phyloP scores from a whole-genome alignment of 805 yeast species.

The Yarrowia porcina region DNA sequence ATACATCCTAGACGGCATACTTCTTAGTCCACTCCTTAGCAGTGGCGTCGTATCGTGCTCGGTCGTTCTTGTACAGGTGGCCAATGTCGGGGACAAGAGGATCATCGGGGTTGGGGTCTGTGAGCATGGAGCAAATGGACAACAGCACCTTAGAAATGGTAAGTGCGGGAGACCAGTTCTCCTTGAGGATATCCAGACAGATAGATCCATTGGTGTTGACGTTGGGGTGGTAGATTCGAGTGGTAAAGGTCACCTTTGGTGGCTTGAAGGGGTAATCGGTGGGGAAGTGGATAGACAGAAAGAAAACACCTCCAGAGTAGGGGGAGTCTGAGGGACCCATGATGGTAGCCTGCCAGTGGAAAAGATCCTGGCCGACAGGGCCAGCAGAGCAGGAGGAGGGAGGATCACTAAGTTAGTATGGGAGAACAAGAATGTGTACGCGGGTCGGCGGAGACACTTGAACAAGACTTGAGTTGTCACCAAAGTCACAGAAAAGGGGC shows the following conservation, averaged over 20 bases:
- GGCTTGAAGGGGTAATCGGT: conserved; percentile 99
- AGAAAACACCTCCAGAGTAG: conserved; percentile 88
- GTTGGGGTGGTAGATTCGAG: conserved; percentile 96
- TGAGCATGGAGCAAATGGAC: conserved; percentile 90
- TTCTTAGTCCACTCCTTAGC: conserved; percentile 99
- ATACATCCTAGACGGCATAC: conserved; percentile 69
- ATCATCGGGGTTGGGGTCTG: conserved; percentile 98
- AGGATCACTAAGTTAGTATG: conserved; percentile 72
- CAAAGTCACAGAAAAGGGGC: no score
- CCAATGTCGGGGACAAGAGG: conserved; percentile 99
- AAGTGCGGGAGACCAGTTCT: conserved; percentile 98
- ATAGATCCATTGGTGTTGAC: conserved; percentile 94
- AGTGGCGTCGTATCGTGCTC: conserved; percentile 90
- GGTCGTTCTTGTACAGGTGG: conserved; percentile 89
- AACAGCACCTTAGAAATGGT: conserved; percentile 93
- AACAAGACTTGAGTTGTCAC: no score
- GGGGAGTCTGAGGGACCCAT: conserved; percentile 98
- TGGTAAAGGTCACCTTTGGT: conserved; percentile 87
- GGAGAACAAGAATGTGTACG: no score
- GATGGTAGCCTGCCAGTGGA: conserved; percentile 99
- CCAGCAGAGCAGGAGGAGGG: conserved; percentile 99
- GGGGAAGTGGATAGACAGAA: conserved; percentile 95
- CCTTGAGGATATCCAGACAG: conserved; percentile 94
- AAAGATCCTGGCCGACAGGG: conserved; percentile 95
- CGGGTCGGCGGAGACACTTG: no score